phyloP scores from a whole-genome alignment of 129 eudicot species.

The Flaveria robusta region DNA sequence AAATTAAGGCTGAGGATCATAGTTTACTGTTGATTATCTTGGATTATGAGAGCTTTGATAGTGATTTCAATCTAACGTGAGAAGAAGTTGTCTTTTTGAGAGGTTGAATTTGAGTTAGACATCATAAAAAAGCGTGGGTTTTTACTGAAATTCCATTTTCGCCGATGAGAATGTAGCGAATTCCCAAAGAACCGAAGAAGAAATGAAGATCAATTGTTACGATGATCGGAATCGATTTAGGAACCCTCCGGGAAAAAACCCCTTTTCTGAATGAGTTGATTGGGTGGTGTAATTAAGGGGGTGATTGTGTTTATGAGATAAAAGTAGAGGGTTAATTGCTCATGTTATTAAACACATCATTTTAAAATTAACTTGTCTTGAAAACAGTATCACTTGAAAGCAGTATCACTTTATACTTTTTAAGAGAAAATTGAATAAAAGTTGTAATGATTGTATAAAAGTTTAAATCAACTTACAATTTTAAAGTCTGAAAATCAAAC shows the following conservation, averaged over 20 bases:
- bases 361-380: too few species aligned
- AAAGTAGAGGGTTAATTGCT: too few species aligned
- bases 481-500: too few species aligned
- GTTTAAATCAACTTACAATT: too few species aligned
- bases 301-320: too few species aligned
- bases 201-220: not conserved
- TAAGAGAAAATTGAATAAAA: too few species aligned
- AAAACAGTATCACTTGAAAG: too few species aligned
- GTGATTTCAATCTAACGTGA: constrained; percentile 26
- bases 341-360: too few species aligned
- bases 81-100: constrained; percentile 9
- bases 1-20: not conserved
- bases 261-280: too few species aligned
- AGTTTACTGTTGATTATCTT: not conserved
- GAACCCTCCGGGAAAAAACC: not conserved
- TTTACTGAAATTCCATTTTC: not conserved
- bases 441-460: too few species aligned
- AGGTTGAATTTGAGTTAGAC: constrained; percentile 12
- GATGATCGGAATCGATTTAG: not conserved
- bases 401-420: too few species aligned
- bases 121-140: not conserved
- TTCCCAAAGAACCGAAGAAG: not conserved
- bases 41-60: constrained; percentile 1
- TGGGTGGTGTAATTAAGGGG: too few species aligned
- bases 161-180: not conserved